Percentiles rank a stretch among this genome's conserved stretches.
Conservation (phyloP, 768 basidiomycete species). For the Kwoniella sp. region DNA sequence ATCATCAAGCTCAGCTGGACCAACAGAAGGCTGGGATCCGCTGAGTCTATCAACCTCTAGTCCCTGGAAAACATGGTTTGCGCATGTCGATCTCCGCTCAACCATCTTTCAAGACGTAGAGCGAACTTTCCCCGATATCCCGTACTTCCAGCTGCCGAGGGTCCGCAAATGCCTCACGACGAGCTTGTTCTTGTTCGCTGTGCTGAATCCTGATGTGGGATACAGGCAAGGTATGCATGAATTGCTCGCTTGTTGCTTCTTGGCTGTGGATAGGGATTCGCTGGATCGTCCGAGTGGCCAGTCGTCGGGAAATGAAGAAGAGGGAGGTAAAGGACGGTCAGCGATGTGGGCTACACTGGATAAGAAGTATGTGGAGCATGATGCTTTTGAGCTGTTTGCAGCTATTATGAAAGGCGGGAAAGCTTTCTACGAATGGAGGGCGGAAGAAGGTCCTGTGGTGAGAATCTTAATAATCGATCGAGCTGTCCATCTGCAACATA, state of each 20-base stretch:
- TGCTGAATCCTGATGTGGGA: conserved; percentile 76
- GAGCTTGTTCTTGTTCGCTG: conserved; percentile 80
- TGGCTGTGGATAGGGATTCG: conserved; percentile 81
- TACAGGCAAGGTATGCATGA: conserved; percentile 99
- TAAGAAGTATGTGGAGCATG: conserved; percentile 60
- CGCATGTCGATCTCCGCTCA: conserved; percentile 81
- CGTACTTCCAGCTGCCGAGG: conserved; percentile 76
- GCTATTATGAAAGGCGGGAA: conserved; percentile 75
- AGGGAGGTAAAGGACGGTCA: conserved; percentile 14
- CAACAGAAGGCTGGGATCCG: conserved; percentile 48
- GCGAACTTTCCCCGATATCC: conserved; percentile 96
- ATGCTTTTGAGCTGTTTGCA: conserved; percentile 81
- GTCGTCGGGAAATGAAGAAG: background rate
- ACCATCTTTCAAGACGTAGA: conserved; percentile 93
- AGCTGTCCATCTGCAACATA: too few species aligned
- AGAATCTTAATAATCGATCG: conserved; percentile 14
- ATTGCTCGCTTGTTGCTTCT: conserved; percentile 81
- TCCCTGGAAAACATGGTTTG: conserved; percentile 95
- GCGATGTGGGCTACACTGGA: conserved; percentile 46
- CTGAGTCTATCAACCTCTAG: conserved; percentile 63
- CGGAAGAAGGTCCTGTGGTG: conserved; percentile 45
- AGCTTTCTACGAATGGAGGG: conserved; percentile 67
- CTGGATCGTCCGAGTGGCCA: conserved; percentile 46
- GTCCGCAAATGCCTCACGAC: conserved; percentile 81
- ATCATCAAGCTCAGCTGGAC: conserved; percentile 1